A percentile compares a stretch with the other conserved stretches of the same genome.
Evolutionary conservation across 176 grass and related monocot genomes (phyloP).

Genomic region (Puya raimondii): DNA sequence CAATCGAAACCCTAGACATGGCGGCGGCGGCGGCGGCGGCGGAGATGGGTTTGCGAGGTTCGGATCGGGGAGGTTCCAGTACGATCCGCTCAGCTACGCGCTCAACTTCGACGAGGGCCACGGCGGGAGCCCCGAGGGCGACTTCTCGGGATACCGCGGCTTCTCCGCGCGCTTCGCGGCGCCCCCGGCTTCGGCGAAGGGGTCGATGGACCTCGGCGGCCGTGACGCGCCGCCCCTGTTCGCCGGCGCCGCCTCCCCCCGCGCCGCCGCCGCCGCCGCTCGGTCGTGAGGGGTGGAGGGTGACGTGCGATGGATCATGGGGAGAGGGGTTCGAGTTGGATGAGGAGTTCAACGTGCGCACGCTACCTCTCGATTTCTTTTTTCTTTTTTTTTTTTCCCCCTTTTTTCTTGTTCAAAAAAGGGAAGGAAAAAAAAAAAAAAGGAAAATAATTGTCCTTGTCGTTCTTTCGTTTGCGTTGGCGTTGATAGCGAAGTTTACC

Average conservation of each 20-base stretch:
- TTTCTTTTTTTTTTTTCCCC: not conserved
- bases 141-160: constrained; percentile 37
- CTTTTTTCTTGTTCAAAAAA: not conserved
- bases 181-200: constrained; percentile 30
- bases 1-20: constrained; percentile 27
- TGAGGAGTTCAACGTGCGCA: not conserved
- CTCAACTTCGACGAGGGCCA: constrained; percentile 96
- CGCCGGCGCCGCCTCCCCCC: not conserved
- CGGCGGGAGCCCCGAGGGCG: constrained; percentile 32
- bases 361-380: not conserved
- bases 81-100: constrained; percentile 84
- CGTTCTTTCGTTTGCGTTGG: not conserved
- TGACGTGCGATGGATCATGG: not conserved
- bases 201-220: constrained; percentile 52
- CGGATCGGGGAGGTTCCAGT: constrained; percentile 43
- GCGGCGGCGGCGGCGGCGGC: not conserved
- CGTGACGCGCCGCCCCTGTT: constrained; percentile 43
- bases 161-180: constrained; percentile 64
- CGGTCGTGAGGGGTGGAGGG: not conserved
- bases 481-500: not conserved
- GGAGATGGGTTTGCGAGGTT: not conserved
- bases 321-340: not conserved
- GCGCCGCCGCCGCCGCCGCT: not conserved
- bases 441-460: not conserved
- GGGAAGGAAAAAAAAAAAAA: too few relatives aligned